Conservation (phyloP, 2,329 filamentous ascomycete species). For the Microsporum audouinii region DNA sequence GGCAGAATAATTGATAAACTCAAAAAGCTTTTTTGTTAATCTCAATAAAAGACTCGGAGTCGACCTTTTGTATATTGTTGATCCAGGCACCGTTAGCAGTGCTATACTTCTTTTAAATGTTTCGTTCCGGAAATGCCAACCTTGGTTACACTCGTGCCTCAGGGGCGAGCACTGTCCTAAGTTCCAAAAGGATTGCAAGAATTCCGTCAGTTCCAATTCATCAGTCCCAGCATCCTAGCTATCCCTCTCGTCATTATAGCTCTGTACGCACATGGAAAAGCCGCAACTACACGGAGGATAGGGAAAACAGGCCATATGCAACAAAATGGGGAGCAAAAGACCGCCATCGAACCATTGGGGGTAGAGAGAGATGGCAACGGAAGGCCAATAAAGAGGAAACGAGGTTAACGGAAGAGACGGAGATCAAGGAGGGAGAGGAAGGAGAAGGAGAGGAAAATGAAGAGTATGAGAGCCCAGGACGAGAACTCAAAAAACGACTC, state of each 20-base stretch:
- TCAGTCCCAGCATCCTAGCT: neutral
- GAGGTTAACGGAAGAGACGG: neutral
- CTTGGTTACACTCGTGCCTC: slow-evolving; percentile 6
- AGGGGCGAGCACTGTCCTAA: neutral
- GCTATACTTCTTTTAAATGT: slow-evolving; percentile 5
- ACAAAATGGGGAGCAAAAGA: neutral
- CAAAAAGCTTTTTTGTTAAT: neutral
- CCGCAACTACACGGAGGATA: neutral
- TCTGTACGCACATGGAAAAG: neutral
- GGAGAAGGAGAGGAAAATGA: neutral
- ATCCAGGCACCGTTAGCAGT: neutral
- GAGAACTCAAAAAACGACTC: slow-evolving; percentile 12
- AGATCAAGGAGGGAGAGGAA: neutral
- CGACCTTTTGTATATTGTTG: neutral
- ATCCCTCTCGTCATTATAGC: neutral
- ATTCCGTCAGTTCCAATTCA: neutral
- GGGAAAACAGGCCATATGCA: neutral
- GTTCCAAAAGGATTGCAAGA: neutral
- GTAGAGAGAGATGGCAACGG: neutral
- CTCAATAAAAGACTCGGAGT: neutral
- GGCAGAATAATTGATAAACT: neutral
- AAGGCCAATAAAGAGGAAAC: neutral
- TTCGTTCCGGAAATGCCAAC: slow-evolving; percentile 7
- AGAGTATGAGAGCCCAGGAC: neutral
- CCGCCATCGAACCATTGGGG: neutral